Evolutionary conservation across 805 yeast genomes (phyloP).

Genomic region (Torulaspora delbrueckii): DNA sequence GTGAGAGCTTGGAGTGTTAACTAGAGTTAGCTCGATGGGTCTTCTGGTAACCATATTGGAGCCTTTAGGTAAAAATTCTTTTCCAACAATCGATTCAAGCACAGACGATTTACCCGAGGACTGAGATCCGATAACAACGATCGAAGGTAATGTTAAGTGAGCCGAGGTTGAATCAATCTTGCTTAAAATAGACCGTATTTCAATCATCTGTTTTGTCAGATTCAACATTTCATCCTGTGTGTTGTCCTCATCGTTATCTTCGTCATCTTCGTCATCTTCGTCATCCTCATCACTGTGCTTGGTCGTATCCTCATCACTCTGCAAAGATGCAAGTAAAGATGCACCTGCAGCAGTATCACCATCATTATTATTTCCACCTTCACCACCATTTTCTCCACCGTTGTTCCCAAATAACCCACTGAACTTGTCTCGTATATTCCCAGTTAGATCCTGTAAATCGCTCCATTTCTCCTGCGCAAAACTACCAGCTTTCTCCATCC

Average conservation of each 20-base stretch:
- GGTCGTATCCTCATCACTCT: slow-evolving; percentile 39
- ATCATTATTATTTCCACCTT: slow-evolving; percentile 41
- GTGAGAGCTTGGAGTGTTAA: slow-evolving; percentile 76
- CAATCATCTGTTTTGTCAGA: slow-evolving; percentile 94
- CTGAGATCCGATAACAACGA: slow-evolving; percentile 96
- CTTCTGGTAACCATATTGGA: slow-evolving; percentile 97
- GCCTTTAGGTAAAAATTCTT: slow-evolving; percentile 94
- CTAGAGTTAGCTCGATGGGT: slow-evolving; percentile 90
- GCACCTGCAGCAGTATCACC: slow-evolving; percentile 48
- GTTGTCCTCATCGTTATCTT: slow-evolving; percentile 49
- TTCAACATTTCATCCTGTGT: slow-evolving; percentile 80
- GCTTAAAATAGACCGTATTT: slow-evolving; percentile 74
- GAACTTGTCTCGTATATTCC: slow-evolving; percentile 44
- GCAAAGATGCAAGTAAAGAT: slow-evolving; percentile 28
- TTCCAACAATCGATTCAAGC: slow-evolving; percentile 94
- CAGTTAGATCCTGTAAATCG: slow-evolving; percentile 58
- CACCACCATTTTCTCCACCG: slow-evolving; percentile 18
- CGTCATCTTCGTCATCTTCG: slow-evolving; percentile 39
- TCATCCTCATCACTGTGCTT: slow-evolving; percentile 31
- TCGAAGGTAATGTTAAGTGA: slow-evolving; percentile 80
- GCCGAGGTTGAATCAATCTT: slow-evolving; percentile 69
- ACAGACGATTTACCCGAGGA: slow-evolving; percentile 97
- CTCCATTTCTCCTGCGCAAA: slow-evolving; percentile 65
- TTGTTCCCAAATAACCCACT: slow-evolving; percentile 24
- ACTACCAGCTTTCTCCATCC: slow-evolving; percentile 78